Evolutionary conservation across 2,329 filamentous ascomycete species (phyloP), one percentile per base, ranked within the genome.

Genomic region (Sphaceloma murrayae): DNA sequence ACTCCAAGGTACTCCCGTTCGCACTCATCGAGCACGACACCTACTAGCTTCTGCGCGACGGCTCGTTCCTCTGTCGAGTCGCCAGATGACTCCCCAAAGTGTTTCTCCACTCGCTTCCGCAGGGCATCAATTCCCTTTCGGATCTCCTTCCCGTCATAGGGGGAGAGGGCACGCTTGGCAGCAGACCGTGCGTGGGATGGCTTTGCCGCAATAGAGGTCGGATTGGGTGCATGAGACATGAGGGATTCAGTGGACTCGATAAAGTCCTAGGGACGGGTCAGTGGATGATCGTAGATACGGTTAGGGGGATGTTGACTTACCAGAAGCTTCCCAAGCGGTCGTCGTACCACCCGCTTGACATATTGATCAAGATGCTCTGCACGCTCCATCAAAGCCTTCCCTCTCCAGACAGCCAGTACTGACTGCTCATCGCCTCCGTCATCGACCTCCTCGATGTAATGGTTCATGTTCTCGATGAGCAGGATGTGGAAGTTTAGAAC

Each of bases 391-490:
- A 75, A 69, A 1, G 89, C 91, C 46, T 82, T 80, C 29, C 80
- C 76, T 57, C 80, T 82, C 85, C 88, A 95, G 53, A 85, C 78
- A 48, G 85, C 78, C 3, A 96, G 73, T 1, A 94, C 78, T 5
- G 82, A 74, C 50, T 91, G 77, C 27, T 75, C 73, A 13, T 77
- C 74, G 7, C 53, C 54, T 5, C 55, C 57, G 11, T 81, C 67
- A 53, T 94, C 85, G 6, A 94, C 82, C 62, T 95, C 88, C 60
- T 96, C 88, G 8, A 91, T 70, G 65, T 94, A 96, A 63, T 94
- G 87, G 58, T 95, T 93, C 87, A 95, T 95, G 62, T 98, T 98
- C 63, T 98, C 89, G 53, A 98, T 96, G 44, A 96, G 73, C 24
- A 96, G 73, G 56, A 98, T 94, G 63, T 96, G 88, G 66, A 94